Evolutionary conservation across 2,329 filamentous ascomycete genomes (phyloP).

Genomic region (Aspergillus sp.): DNA sequence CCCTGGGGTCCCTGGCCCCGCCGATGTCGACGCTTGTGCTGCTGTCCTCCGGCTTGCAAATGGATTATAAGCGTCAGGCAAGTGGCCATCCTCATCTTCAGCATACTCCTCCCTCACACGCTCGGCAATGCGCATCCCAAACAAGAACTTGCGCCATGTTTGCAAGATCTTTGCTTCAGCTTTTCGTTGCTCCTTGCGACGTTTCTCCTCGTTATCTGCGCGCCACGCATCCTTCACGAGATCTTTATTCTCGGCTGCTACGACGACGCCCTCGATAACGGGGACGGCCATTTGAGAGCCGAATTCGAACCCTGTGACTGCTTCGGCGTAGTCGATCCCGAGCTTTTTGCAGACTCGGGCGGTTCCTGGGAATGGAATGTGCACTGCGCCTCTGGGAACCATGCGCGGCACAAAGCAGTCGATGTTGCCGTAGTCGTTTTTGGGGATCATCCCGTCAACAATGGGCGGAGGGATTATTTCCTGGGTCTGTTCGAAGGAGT

Average conservation of each 20-base stretch:
- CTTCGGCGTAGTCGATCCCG: slow-evolving; percentile 86
- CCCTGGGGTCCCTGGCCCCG: neutral
- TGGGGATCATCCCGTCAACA: slow-evolving; percentile 79
- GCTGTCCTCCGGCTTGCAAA: slow-evolving; percentile 25
- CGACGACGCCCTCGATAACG: slow-evolving; percentile 84
- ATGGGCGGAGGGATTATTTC: slow-evolving; percentile 94
- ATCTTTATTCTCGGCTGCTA: slow-evolving; percentile 76
- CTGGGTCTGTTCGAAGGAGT: slow-evolving; percentile 80
- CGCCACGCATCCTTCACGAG: slow-evolving; percentile 75
- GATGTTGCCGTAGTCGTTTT: slow-evolving; percentile 94
- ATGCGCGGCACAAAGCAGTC: slow-evolving; percentile 93
- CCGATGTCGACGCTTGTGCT: neutral
- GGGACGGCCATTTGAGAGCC: slow-evolving; percentile 92
- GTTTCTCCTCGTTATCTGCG: slow-evolving; percentile 72
- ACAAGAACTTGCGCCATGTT: slow-evolving; percentile 83
- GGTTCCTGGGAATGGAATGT: slow-evolving; percentile 76
- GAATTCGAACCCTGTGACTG: slow-evolving; percentile 95
- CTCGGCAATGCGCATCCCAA: slow-evolving; percentile 79
- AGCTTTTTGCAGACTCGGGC: slow-evolving; percentile 80
- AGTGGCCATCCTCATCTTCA: slow-evolving; percentile 37
- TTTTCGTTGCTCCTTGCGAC: slow-evolving; percentile 80
- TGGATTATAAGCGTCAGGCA: slow-evolving; percentile 36
- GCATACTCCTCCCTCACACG: slow-evolving; percentile 76
- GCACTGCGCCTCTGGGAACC: slow-evolving; percentile 80
- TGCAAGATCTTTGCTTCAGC: slow-evolving; percentile 69